Conservation (phyloP, 1,284 basidiomycete genomes). For the Fomitopsis pinicola region DNA sequence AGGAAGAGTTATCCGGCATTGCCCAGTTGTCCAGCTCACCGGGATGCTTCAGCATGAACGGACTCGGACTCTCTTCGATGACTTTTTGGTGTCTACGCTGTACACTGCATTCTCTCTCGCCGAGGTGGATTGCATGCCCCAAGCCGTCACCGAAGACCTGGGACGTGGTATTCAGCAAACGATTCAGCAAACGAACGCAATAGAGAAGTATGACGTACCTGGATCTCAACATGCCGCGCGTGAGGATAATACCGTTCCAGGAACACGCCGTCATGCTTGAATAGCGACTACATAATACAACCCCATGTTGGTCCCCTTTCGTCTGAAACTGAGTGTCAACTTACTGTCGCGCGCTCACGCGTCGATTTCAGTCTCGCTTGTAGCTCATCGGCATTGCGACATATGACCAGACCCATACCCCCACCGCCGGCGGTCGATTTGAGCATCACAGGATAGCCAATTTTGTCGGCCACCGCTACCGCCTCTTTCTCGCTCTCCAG, state of each 20-base stretch:
- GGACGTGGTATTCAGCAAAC: neutral
- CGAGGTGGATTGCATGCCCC: constrained; percentile 58
- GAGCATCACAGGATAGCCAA: constrained; percentile 64
- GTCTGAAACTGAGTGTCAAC: constrained; percentile 10
- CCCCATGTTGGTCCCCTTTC: neutral
- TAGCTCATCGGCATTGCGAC: constrained; percentile 40
- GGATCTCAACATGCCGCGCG: constrained; percentile 64
- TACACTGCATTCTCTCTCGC: constrained; percentile 68
- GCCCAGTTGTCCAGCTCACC: constrained; percentile 24
- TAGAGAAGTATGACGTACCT: constrained; percentile 32
- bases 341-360: constrained; percentile 43
- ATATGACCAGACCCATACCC: constrained; percentile 67
- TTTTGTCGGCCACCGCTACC: constrained; percentile 31
- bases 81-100: constrained; percentile 75
- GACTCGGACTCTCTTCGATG: constrained; percentile 64
- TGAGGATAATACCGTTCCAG: constrained; percentile 56
- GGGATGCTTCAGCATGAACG: constrained; percentile 39
- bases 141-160: constrained; percentile 64
- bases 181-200: neutral
- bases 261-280: constrained; percentile 35
- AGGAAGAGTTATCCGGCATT: neutral
- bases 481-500: constrained; percentile 42
- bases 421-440: constrained; percentile 73
- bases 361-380: constrained; percentile 33
- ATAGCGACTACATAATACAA: neutral